phyloP scores from a whole-genome alignment of 192 early-diverging fungal genomes.

The Piromyces finnis region DNA sequence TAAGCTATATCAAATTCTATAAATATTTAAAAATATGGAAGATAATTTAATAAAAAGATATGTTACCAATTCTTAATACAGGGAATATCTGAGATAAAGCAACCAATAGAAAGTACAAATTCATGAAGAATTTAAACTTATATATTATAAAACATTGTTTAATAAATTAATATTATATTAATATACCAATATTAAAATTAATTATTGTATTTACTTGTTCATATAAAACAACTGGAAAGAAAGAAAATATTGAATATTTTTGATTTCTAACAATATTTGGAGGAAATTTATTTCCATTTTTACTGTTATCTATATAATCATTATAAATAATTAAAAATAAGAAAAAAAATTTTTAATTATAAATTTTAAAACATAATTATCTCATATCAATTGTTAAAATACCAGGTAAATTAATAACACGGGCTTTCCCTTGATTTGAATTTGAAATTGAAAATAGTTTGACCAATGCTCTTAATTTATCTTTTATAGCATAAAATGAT shows the following conservation, averaged over 20 bases:
- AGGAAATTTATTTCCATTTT: slow-evolving; percentile 6
- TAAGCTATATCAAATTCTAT: too few relatives aligned
- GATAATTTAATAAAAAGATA: too few relatives aligned
- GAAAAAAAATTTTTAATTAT: too few relatives aligned
- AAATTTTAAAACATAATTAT: too few relatives aligned
- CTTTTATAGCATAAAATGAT: background rate
- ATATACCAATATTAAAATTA: too few relatives aligned
- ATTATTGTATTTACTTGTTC: slow-evolving; percentile 53
- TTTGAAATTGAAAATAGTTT: background rate
- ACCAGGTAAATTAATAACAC: background rate
- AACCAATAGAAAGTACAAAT: slow-evolving; percentile 84
- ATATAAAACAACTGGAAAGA: slow-evolving; percentile 61
- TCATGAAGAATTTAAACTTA: slow-evolving; percentile 89
- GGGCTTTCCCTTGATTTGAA: background rate
- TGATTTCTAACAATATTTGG: slow-evolving; percentile 78
- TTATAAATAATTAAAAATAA: too few relatives aligned
- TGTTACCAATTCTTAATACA: slow-evolving; percentile 60
- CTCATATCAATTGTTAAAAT: background rate
- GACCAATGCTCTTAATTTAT: background rate
- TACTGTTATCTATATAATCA: background rate
- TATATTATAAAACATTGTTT: too few relatives aligned
- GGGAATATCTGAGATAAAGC: slow-evolving; percentile 84
- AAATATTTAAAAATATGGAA: too few relatives aligned
- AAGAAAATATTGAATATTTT: slow-evolving; percentile 66
- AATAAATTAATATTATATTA: too few relatives aligned